phyloP scores from a whole-genome alignment of 2,329 filamentous ascomycete genomes.

The Pestalotiopsis sp. region DNA sequence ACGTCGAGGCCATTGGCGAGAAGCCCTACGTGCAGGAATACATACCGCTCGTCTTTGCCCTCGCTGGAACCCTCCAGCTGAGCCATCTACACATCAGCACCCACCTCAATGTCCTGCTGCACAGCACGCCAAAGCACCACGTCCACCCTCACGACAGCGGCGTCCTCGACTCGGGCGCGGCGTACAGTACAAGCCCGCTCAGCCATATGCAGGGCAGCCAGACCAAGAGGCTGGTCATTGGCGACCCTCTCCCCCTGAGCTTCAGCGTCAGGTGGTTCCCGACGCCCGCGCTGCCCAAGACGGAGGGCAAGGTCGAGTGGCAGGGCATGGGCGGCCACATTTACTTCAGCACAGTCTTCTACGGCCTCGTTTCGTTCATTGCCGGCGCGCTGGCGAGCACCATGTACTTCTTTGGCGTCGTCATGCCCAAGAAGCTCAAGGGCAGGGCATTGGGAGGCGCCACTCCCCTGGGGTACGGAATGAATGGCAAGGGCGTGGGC shows the following conservation, averaged over 20 bases:
- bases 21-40: constrained; percentile 56
- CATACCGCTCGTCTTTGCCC: constrained; percentile 83
- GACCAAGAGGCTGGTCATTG: constrained; percentile 74
- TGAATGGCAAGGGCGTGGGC: constrained; percentile 46
- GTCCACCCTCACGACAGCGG: constrained; percentile 67
- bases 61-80: constrained; percentile 85
- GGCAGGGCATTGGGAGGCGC: constrained; percentile 54
- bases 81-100: constrained; percentile 90
- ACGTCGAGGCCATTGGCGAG: constrained; percentile 56
- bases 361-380: constrained; percentile 58
- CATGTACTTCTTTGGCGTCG: constrained; percentile 61
- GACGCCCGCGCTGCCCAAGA: constrained; percentile 67
- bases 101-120: constrained; percentile 85
- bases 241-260: constrained; percentile 75
- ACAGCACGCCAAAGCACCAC: constrained; percentile 64
- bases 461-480: constrained; percentile 57
- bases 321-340: constrained; percentile 64
- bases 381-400: constrained; percentile 54
- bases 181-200: constrained; percentile 79
- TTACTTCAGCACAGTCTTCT: constrained; percentile 64
- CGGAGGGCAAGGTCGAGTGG: constrained; percentile 66
- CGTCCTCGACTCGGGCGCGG: constrained; percentile 82
- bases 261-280: constrained; percentile 89
- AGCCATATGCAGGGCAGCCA: constrained; percentile 55
- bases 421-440: constrained; percentile 54